A percentile compares a stretch with the other conserved stretches of the same genome.
These are phyloP conservation scores for Monosporozyma yasuniensis DNA, from an alignment of 805 yeast species.

Conservation along the genomic window DNA sequence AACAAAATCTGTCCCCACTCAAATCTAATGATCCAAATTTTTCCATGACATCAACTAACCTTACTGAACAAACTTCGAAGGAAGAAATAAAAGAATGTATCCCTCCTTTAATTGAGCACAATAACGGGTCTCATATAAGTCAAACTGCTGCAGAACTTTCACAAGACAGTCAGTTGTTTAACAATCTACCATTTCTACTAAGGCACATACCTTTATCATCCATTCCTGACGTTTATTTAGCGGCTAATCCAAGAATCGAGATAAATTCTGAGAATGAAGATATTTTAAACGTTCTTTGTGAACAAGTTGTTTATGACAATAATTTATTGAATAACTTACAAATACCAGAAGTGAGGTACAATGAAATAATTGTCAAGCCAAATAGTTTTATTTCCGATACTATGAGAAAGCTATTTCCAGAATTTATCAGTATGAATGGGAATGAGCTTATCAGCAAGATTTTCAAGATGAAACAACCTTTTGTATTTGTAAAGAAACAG, in stretches of 20 bases:
- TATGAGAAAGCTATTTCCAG: conserved; percentile 15
- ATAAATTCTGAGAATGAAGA: conserved; percentile 11
- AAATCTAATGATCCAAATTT: conserved; percentile 11
- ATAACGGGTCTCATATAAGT: neutral
- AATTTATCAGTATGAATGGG: conserved; percentile 22
- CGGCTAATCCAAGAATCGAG: conserved; percentile 16
- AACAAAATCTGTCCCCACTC: conserved; percentile 16
- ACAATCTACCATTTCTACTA: conserved; percentile 59
- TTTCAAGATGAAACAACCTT: conserved; percentile 20
- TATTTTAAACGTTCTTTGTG: conserved; percentile 23
- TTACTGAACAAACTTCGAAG: neutral
- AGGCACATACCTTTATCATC: conserved; percentile 55
- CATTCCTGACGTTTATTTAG: conserved; percentile 45
- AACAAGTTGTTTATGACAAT: conserved; percentile 30
- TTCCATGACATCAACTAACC: neutral
- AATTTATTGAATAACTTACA: conserved; percentile 44
- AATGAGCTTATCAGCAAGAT: conserved; percentile 20
- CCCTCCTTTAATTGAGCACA: neutral
- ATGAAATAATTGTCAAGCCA: conserved; percentile 13
- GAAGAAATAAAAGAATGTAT: neutral
- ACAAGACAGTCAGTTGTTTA: conserved; percentile 29
- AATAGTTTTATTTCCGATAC: conserved; percentile 19
- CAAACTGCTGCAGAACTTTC: neutral
- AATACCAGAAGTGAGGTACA: conserved; percentile 45
- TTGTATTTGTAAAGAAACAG: conserved; percentile 25